These are phyloP conservation scores for Rhynchosporium agropyri DNA, from an alignment of 2,329 filamentous ascomycete species.

Conservation along the genomic window DNA sequence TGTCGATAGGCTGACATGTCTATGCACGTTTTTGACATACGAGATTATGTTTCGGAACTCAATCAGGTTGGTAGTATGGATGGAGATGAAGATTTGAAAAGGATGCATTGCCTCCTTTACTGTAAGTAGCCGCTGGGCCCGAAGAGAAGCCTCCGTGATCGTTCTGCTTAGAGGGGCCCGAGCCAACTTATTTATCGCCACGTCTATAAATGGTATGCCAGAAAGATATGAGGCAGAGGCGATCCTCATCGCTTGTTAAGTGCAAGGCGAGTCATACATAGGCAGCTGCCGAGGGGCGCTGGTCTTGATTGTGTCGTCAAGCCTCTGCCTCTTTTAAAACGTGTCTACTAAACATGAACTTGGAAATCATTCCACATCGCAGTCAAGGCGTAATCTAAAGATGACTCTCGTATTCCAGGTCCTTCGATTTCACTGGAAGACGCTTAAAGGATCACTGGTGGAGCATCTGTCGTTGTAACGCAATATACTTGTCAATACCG, in stretches of 20 bases:
- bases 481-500: too few relatives aligned
- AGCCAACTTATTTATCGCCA: background rate
- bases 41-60: background rate
- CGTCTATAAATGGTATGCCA: constrained; percentile 3
- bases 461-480: too few relatives aligned
- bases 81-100: constrained; percentile 2
- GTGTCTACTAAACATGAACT: constrained; percentile 7
- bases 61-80: background rate
- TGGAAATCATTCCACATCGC: constrained; percentile 6
- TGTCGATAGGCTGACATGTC: constrained; percentile 11
- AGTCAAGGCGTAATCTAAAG: constrained; percentile 7
- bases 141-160: constrained; percentile 6
- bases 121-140: constrained; percentile 1
- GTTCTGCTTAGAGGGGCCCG: background rate
- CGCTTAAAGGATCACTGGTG: background rate
- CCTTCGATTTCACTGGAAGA: background rate
- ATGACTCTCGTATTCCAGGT: constrained; percentile 3
- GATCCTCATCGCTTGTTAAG: constrained; percentile 3
- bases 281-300: constrained; percentile 5
- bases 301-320: constrained; percentile 3
- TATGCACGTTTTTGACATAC: constrained; percentile 12
- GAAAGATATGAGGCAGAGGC: constrained; percentile 10
- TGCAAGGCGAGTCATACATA: constrained; percentile 2
- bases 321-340: constrained; percentile 10
- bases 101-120: constrained; percentile 3